Evolutionary conservation across 169 alveolate genomes (phyloP), one percentile per base, ranked within the genome.

Genomic region (Ichthyophthirius multifiliis): DNA sequence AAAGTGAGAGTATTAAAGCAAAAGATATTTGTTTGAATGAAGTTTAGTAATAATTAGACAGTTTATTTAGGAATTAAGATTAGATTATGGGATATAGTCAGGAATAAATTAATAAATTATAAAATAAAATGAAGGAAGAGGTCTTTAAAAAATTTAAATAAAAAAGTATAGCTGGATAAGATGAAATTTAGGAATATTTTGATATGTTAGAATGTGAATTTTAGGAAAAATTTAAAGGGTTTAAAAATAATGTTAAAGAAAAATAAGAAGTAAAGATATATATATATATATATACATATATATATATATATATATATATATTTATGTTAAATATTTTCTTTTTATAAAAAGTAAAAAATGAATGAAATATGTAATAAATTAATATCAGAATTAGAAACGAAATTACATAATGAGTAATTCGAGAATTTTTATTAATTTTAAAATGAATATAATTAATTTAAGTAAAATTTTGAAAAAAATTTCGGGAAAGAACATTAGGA

Each of bases 1-100:
- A 90, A 78, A 88, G 82, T 71, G 96, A 94, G 81, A 89, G 94
- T 67, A 77, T 86, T 48, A 85, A 90, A 74, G 88, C 93, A 1
- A 46, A 88, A 27, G 79, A 89, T 71, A 87, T 47, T 64, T 55
- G 82, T 82, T 16, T 92, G 18, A 34, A 71, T 12, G 83, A 81
- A 43, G 86, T 81, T 75, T 75, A 84, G 23, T 31, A 16, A 15
- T n/a, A n/a, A n/a, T n/a, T n/a, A n/a, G n/a, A n/a, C n/a, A n/a
- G n/a, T n/a, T n/a, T n/a, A n/a, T n/a, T n/a, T n/a, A n/a, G n/a
- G n/a, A 55, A 55, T 10, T 27, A 27, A 55, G 71, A 55, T 3
- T 55, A 55, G 15, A 16, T 20, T 16, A 55, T 55, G 2, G 18
- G 31, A 7, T 55, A 16, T 3, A 16, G 13, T 27, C 43, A 39